Conservation (phyloP, 2,329 filamentous ascomycete genomes). For the Ascochyta rabiei region DNA sequence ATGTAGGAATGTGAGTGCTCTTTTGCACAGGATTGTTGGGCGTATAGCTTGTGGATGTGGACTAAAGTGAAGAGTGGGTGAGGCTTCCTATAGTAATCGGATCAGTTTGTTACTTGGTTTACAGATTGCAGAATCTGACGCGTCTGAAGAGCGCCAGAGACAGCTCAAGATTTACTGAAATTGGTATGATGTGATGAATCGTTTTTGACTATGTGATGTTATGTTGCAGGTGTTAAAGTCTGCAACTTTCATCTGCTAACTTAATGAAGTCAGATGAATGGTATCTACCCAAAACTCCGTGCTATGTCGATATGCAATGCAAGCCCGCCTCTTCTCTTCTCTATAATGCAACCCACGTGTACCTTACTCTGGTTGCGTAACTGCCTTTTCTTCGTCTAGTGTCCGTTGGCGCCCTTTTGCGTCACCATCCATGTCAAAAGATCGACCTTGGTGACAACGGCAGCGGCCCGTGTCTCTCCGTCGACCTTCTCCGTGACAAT, state of each 20-base stretch:
- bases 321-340: background rate
- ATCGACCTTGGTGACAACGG: conserved; percentile 96
- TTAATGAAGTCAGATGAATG: conserved; percentile 22
- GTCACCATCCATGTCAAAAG: conserved; percentile 85
- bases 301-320: conserved; percentile 15
- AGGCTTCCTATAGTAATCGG: no score
- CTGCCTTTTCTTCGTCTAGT: conserved; percentile 1
- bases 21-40: no score
- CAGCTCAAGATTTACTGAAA: background rate
- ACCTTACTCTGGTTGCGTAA: background rate
- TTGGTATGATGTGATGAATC: background rate
- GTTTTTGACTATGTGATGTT: background rate
- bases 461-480: conserved; percentile 74
- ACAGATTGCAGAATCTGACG: no score
- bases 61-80: no score
- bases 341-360: background rate
- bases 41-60: no score
- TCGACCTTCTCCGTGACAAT: conserved; percentile 81
- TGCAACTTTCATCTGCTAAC: conserved; percentile 20
- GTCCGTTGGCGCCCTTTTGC: conserved; percentile 19
- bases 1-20: no score
- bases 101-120: no score
- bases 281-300: conserved; percentile 17
- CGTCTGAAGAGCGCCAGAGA: background rate
- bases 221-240: conserved; percentile 19